Conservation (phyloP, 2,329 filamentous ascomycete species). For the Colletotrichum sp. region DNA sequence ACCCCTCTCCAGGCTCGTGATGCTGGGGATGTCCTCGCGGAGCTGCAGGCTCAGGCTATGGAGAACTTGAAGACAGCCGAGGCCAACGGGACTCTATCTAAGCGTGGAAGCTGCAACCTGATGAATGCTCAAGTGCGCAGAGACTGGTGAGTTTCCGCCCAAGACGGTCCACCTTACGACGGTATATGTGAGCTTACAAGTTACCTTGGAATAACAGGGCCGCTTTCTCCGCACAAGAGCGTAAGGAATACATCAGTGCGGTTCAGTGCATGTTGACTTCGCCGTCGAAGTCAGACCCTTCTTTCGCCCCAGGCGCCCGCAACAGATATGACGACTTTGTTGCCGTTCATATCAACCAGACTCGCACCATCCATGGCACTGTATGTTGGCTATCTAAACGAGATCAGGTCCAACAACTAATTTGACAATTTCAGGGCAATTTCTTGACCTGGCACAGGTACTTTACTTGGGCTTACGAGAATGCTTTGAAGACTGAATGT, state of each 20-base stretch:
- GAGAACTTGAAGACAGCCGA: slow-evolving; percentile 5
- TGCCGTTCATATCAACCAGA: slow-evolving; percentile 21
- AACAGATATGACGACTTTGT: slow-evolving; percentile 24
- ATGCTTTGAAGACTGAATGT: slow-evolving; percentile 19
- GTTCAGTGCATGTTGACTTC: slow-evolving; percentile 19
- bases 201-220: slow-evolving; percentile 11
- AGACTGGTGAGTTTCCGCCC: not conserved
- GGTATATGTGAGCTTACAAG: not conserved
- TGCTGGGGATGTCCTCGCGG: not conserved
- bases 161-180: not conserved
- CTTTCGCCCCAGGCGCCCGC: slow-evolving; percentile 11
- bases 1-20: not conserved
- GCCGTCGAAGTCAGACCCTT: not conserved
- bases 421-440: not conserved
- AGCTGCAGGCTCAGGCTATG: slow-evolving; percentile 3
- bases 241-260: slow-evolving; percentile 21
- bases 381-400: not conserved
- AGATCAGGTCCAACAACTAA: not conserved
- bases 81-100: slow-evolving; percentile 4
- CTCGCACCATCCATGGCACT: slow-evolving; percentile 10
- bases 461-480: slow-evolving; percentile 19
- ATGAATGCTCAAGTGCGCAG: not conserved
- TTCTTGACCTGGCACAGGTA: slow-evolving; percentile 23
- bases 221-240: slow-evolving; percentile 25
- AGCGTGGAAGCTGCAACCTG: not conserved